phyloP scores from a whole-genome alignment of 345 rosid species.

The Corymbia maculata region DNA sequence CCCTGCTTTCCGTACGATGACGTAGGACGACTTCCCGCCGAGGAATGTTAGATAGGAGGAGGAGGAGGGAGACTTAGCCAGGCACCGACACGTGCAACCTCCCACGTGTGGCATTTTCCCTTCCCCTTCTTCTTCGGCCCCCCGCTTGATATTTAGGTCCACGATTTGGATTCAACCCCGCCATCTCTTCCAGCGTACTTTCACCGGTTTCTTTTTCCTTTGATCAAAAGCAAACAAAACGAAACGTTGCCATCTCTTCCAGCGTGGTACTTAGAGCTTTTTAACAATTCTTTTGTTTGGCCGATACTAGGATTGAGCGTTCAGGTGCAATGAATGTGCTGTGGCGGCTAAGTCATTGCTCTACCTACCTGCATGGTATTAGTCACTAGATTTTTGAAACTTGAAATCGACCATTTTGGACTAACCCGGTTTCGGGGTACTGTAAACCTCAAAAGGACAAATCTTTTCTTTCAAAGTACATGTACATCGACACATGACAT shows the following conservation, averaged over 20 bases:
- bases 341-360: background rate
- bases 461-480: no score
- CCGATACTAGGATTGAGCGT: background rate
- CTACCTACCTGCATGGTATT: background rate
- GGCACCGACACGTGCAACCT: background rate
- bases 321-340: background rate
- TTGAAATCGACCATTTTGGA: background rate
- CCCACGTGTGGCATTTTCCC: background rate
- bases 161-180: background rate
- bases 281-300: background rate
- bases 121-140: accelerated
- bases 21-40: background rate
- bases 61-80: background rate
- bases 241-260: background rate
- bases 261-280: background rate
- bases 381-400: no score
- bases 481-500: no score
- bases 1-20: background rate
- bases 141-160: background rate
- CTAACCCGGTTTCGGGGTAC: no score
- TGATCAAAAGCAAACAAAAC: background rate
- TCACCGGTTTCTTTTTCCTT: background rate
- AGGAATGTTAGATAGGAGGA: background rate
- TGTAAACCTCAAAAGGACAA: background rate
- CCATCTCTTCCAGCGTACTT: no score